A percentile compares a stretch with the other conserved stretches of the same genome.
Evolutionary conservation across 2,329 filamentous ascomycete species (phyloP).

Genomic region (Neonectria punicea): DNA sequence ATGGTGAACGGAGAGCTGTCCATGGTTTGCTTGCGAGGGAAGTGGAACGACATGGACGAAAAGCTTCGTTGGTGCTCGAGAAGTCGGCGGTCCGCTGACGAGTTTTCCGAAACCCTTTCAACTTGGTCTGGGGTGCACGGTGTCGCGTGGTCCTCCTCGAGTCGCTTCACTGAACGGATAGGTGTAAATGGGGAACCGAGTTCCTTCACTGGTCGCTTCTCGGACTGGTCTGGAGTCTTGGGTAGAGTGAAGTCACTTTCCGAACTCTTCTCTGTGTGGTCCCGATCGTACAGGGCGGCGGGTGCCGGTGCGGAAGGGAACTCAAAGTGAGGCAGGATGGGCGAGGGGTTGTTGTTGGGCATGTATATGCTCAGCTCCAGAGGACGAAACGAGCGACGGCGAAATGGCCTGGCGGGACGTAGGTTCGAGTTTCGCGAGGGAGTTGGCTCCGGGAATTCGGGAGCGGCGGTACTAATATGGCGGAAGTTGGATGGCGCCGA

Average conservation of each 20-base stretch:
- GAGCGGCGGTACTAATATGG: conserved; percentile 63
- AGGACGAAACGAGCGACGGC: conserved; percentile 58
- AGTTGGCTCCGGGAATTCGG: conserved; percentile 46
- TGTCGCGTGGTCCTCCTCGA: neutral
- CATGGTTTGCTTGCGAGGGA: conserved; percentile 58
- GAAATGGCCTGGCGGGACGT: conserved; percentile 38
- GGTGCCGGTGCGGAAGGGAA: conserved; percentile 50
- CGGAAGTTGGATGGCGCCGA: conserved; percentile 69
- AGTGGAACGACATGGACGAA: conserved; percentile 66
- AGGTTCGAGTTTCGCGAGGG: conserved; percentile 37
- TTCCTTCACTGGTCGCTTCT: conserved; percentile 2
- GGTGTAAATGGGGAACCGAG: conserved; percentile 13
- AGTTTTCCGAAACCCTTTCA: conserved; percentile 9
- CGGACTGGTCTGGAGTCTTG: conserved; percentile 12
- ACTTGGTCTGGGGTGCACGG: conserved; percentile 7
- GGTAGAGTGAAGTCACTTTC: conserved; percentile 28
- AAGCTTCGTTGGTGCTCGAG: conserved; percentile 56
- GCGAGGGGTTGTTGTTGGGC: conserved; percentile 58
- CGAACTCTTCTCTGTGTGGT: conserved; percentile 37
- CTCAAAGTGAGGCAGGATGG: conserved; percentile 64
- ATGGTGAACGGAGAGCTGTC: conserved; percentile 37
- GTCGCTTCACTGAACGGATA: conserved; percentile 8
- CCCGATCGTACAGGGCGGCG: conserved; percentile 47
- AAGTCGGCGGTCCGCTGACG: conserved; percentile 40
- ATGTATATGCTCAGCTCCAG: conserved; percentile 67